Base-by-base conservation (phyloP, 345 rosid species). In the Conringia planisiliqua region DNA sequence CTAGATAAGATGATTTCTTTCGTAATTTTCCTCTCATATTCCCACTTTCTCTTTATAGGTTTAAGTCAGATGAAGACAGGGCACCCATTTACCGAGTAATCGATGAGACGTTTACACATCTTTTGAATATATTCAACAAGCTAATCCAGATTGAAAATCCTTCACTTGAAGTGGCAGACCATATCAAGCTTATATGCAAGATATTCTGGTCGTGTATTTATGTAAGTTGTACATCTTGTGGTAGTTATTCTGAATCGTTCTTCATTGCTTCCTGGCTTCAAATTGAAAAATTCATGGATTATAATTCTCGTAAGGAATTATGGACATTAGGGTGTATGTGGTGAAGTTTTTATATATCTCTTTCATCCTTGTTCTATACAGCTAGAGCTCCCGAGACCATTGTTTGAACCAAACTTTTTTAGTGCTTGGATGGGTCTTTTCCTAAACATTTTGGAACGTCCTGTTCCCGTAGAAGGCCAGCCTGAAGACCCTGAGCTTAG, bases 151-250 rank as follows among this genome's bases (percentile, higher is more conserved):
- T 96, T 76, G 85, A 78, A 39, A 90, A 85, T 76, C 96, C 99
- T 46, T 74, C 99, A 22, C 61, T 96, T 44, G 98, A 88, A 86
- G 85, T 96, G 71, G 94, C 99, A 12, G 99, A 96, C 77, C 83
- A 90, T 80, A 90, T 96, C 80, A 96, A 92, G 88, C 98, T 96
- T 77, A 84, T 96, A 38, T 96, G 97, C 75, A 96, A 96, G 87
- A 92, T 96, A 76, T 96, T 96, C 88, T 96, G 97, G 99, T 96
- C 98, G 51, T 89, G 96, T 14, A 92, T 96, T 66, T 96, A 96
- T 79, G 99, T 96, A 84, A 86, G 99, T 84, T 61, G 27, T 66
- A 59, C 57, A 66, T 48, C 68, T 58, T 72, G 7, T 66, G 72
- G 17, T 38, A n/a, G 13, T 70, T 56, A 57, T 57, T 40, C n/a